Conservation (phyloP, 2,329 filamentous ascomycete genomes). For the Colletotrichum spinosum region DNA sequence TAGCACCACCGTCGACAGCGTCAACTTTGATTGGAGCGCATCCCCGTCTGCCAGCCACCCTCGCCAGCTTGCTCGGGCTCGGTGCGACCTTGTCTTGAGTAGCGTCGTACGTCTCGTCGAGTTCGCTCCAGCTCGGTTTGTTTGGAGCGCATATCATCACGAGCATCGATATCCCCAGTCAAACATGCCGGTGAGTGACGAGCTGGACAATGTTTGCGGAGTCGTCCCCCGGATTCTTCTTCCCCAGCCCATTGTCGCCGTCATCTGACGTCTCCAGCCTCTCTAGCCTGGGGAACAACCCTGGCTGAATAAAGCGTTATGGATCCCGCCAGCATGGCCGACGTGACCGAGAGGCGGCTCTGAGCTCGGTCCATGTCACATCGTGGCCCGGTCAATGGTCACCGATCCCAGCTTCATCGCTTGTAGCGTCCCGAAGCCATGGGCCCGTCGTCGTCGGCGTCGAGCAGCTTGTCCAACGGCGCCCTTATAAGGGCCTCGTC, state of each 20-base stretch:
- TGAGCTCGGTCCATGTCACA: conserved; percentile 26
- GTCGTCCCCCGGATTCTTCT: not conserved
- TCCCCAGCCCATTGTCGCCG: not conserved
- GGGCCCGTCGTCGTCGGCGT: not conserved
- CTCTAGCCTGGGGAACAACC: conserved; percentile 14
- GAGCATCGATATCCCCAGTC: not conserved
- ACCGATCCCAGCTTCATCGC: conserved; percentile 1
- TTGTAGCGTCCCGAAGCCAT: conserved; percentile 5
- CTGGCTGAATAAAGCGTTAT: not conserved
- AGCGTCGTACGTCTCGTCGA: not conserved
- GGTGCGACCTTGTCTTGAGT: conserved; percentile 15
- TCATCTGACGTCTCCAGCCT: not conserved
- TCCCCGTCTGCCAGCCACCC: conserved; percentile 3
- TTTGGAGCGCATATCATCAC: conserved; percentile 31
- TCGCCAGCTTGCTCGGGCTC: not conserved
- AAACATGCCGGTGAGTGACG: not conserved
- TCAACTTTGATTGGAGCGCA: conserved; percentile 29
- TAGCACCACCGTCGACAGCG: not conserved
- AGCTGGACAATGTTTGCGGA: not conserved
- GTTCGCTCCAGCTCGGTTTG: not conserved
- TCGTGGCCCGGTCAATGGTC: conserved; percentile 15
- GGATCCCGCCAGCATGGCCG: conserved; percentile 26
- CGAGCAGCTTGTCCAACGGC: not conserved
- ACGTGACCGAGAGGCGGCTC: conserved; percentile 27
- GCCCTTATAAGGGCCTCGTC: conserved; percentile 18